These are phyloP conservation scores for Fusarium tupiense DNA, from an alignment of 2,329 filamentous ascomycete genomes.

Conservation along the genomic window DNA sequence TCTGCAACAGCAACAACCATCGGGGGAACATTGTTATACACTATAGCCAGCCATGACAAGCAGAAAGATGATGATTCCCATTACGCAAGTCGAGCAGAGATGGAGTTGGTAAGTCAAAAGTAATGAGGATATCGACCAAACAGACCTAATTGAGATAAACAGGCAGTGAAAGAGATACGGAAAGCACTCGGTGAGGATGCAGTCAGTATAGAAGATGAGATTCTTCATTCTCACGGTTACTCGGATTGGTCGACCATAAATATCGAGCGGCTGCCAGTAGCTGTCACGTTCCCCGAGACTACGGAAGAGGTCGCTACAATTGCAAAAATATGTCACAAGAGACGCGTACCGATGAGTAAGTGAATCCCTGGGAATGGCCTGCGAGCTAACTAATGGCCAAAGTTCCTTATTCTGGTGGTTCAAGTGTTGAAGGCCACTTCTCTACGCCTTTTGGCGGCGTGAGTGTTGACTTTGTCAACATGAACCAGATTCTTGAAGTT, in stretches of 20 bases:
- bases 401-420: conserved; percentile 84
- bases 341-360: conserved; percentile 76
- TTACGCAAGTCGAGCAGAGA: not conserved
- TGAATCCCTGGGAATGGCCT: accelerated
- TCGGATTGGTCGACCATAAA: conserved; percentile 73
- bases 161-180: conserved; percentile 67
- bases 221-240: conserved; percentile 70
- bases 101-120: not conserved
- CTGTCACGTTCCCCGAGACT: conserved; percentile 69
- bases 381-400: not conserved
- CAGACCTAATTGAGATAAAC: accelerated
- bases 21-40: not conserved
- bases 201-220: conserved; percentile 69
- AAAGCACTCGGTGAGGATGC: conserved; percentile 59
- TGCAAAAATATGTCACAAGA: conserved; percentile 75
- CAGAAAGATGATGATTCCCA: accelerated
- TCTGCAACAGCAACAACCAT: not conserved
- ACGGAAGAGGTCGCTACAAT: conserved; percentile 69
- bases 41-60: not conserved
- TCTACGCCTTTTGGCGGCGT: conserved; percentile 86
- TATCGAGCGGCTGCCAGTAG: conserved; percentile 67
- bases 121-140: accelerated
- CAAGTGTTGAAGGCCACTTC: conserved; percentile 89
- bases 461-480: conserved; percentile 87
- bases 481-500: conserved; percentile 83